Evolutionary conservation across 2,329 filamentous ascomycete genomes (phyloP).

Genomic region (Talaromyces verruculosus): DNA sequence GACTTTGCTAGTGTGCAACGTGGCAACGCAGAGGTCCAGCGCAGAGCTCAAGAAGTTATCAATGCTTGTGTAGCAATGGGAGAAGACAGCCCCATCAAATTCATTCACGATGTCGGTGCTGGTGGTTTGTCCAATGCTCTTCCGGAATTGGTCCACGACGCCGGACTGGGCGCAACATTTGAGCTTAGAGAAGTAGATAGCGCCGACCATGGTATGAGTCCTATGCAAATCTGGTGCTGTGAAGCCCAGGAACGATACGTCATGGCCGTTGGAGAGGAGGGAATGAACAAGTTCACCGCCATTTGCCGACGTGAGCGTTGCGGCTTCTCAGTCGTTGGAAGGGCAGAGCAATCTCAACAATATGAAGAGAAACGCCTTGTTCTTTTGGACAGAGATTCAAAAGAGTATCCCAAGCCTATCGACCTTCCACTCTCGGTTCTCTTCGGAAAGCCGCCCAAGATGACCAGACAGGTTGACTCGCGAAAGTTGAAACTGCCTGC

Average conservation of each 20-base stretch:
- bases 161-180: slow-evolving; percentile 84
- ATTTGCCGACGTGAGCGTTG: slow-evolving; percentile 81
- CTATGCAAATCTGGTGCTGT: slow-evolving; percentile 96
- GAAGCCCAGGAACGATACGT: slow-evolving; percentile 97
- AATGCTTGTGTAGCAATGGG: slow-evolving; percentile 87
- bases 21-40: slow-evolving; percentile 94
- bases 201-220: slow-evolving; percentile 87
- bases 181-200: slow-evolving; percentile 93
- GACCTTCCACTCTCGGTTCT: slow-evolving; percentile 85
- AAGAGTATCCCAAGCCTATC: slow-evolving; percentile 73
- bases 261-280: slow-evolving; percentile 76
- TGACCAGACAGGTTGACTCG: slow-evolving; percentile 71
- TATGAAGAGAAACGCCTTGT: slow-evolving; percentile 70
- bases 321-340: slow-evolving; percentile 87
- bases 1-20: slow-evolving; percentile 97
- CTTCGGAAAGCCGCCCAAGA: slow-evolving; percentile 83
- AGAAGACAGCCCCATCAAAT: slow-evolving; percentile 81
- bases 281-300: slow-evolving; percentile 69
- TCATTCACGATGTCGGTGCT: slow-evolving; percentile 97
- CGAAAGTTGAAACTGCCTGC: slow-evolving; percentile 65
- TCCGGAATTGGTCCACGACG: slow-evolving; percentile 88
- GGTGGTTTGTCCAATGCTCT: slow-evolving; percentile 83
- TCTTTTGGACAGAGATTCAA: slow-evolving; percentile 76
- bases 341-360: slow-evolving; percentile 61
- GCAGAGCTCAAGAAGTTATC: slow-evolving; percentile 96